Conservation (phyloP, 2,329 filamentous ascomycete species). For the Paraphaeosphaeria sporulosa region DNA sequence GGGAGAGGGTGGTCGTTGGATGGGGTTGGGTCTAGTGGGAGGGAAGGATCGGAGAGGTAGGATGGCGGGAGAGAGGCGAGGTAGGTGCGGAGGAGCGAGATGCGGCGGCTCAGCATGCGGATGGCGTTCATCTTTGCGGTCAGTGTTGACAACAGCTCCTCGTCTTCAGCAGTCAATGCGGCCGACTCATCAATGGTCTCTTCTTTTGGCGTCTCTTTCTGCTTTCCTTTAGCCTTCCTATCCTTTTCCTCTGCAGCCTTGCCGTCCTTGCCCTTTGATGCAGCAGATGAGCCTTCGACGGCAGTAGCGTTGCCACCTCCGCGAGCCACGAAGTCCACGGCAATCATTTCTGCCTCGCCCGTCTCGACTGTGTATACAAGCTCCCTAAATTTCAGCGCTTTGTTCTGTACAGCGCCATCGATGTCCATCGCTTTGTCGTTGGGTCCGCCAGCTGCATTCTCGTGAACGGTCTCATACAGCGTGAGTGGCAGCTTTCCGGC, state of each 20-base stretch:
- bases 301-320: conserved; percentile 82
- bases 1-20: conserved; percentile 40
- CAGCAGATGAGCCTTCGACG: conserved; percentile 43
- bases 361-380: conserved; percentile 90
- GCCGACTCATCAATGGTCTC: conserved; percentile 41
- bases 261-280: conserved; percentile 21
- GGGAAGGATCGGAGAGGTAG: conserved; percentile 61
- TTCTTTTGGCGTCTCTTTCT: conserved; percentile 52
- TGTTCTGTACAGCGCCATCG: conserved; percentile 65
- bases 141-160: conserved; percentile 72
- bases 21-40: conserved; percentile 41
- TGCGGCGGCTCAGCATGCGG: conserved; percentile 79
- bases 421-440: conserved; percentile 61
- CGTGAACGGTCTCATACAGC: conserved; percentile 80
- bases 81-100: conserved; percentile 69
- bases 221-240: conserved; percentile 62
- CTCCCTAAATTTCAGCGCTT: conserved; percentile 76
- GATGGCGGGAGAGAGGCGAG: conserved; percentile 75
- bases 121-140: conserved; percentile 91
- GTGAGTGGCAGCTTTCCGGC: conserved; percentile 87
- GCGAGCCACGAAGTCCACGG: conserved; percentile 89
- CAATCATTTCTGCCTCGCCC: conserved; percentile 96
- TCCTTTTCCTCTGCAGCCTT: conserved; percentile 55
- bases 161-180: conserved; percentile 65
- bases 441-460: conserved; percentile 39